Base-by-base conservation (phyloP, 2,329 filamentous ascomycete species). In the Fusarium camptoceras region DNA sequence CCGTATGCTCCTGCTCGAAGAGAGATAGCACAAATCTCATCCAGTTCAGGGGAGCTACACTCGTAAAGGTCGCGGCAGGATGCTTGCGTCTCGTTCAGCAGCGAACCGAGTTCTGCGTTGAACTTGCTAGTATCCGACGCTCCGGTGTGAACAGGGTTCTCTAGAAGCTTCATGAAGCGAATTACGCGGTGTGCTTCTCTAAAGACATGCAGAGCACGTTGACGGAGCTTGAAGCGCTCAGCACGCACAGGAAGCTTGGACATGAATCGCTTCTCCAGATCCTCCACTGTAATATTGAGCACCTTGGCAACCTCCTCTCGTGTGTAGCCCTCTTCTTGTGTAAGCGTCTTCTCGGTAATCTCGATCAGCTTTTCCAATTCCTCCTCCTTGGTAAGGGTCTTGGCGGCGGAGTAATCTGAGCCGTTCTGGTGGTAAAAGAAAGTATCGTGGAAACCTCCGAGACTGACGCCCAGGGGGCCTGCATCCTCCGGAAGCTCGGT, bases 41-140 rank as follows among this genome's bases (percentile, higher is more conserved):
- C 95, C n/a, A 98, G 88, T 80, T 98, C 94, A 1, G 92, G 90
- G 75, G 93, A 97, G 75, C 92, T 96, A 83, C 95, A 98, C 76
- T 98, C 93, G 81, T 96, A 99, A 6, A 93, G 81, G 18, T 94
- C 91, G 55, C 93, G 88, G 80, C 95, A 98, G 10, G 93, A 97
- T 43, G 89, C 88, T 78, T 99, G 96, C 0, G 94, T 97, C 74
- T 91, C 88, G 80, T 98, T 97, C 85, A 99, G 90, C 15, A 98
- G 84, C 44, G 88, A 88, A 28, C 96, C 96, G 1, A 99, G 89
- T 54, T 87, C 85, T 49, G 83, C 81, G 76, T 94, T 91, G 76
- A 91, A 91, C 16, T 76, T 77, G 14, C 80, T 77, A n/a, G 89
- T 89, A 69, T 89, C 85, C 31, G 86, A 86, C 4, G 74, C 71